Evolutionary conservation across 768 basidiomycete species (phyloP).

Genomic region (Naganishia vishniacii): DNA sequence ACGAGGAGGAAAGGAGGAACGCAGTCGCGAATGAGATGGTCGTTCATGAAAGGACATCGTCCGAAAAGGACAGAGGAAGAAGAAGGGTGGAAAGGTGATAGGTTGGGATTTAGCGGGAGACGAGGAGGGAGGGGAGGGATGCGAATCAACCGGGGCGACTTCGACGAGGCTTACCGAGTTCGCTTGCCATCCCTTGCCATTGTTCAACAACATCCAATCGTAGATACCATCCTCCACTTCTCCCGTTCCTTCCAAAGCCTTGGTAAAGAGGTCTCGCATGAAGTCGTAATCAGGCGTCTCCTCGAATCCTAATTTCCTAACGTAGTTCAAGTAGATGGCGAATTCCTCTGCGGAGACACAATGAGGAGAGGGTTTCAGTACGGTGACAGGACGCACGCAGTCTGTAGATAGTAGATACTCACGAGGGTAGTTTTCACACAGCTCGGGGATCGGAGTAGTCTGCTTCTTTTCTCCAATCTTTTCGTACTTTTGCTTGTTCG

Average conservation of each 20-base stretch:
- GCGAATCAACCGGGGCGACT: neutral
- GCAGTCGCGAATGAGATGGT: neutral
- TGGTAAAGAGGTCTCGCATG: conserved; percentile 85
- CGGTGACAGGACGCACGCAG: too few species aligned
- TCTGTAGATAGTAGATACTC: conserved; percentile 12
- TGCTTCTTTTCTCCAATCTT: conserved; percentile 99
- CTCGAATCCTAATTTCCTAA: conserved; percentile 96
- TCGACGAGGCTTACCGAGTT: conserved; percentile 57
- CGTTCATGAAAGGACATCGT: neutral
- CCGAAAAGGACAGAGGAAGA: neutral
- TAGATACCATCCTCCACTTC: conserved; percentile 89
- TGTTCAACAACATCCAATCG: conserved; percentile 92
- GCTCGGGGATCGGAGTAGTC: conserved; percentile 92
- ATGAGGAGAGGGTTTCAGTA: neutral
- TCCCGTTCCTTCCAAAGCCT: conserved; percentile 82
- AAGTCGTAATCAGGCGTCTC: conserved; percentile 99
- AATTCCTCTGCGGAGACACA: conserved; percentile 71
- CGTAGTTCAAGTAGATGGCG: conserved; percentile 96
- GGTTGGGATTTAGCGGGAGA: conserved; percentile 17
- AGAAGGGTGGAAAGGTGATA: neutral
- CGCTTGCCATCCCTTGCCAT: conserved; percentile 90
- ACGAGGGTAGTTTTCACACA: conserved; percentile 84
- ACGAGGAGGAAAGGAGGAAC: neutral
- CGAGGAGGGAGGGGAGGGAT: neutral
- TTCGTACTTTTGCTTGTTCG: conserved; percentile 99